Conservation (phyloP, 1,284 basidiomycete genomes). For the Melampsora americana region DNA sequence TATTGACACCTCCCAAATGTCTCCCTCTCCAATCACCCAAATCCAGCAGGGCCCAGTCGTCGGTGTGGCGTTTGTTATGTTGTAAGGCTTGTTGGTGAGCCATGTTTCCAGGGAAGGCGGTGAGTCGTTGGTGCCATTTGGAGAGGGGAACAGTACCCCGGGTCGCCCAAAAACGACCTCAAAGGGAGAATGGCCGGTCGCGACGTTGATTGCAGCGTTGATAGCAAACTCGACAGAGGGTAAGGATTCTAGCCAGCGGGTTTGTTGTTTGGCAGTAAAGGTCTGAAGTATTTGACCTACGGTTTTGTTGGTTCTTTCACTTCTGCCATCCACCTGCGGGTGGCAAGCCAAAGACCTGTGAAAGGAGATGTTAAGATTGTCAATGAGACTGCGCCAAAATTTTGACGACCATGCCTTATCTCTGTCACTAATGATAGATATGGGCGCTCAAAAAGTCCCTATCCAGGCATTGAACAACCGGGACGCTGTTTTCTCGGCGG, state of each 20-base stretch:
- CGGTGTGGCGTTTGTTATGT: too few species aligned
- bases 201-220: neutral
- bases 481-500: neutral
- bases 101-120: too few species aligned
- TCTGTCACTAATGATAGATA: neutral
- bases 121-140: too few species aligned
- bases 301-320: conserved; percentile 50
- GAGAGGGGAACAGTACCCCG: too few species aligned
- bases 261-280: conserved; percentile 49
- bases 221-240: too few species aligned
- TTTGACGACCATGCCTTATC: conserved; percentile 41
- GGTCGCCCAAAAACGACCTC: neutral
- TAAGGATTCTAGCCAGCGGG: conserved; percentile 37
- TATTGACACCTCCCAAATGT: neutral
- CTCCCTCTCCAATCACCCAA: neutral
- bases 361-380: neutral
- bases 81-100: too few species aligned
- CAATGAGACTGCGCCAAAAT: conserved; percentile 50
- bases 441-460: neutral
- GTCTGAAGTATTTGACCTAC: conserved; percentile 49
- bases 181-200: neutral
- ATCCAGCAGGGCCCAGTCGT: neutral
- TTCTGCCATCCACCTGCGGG: conserved; percentile 48
- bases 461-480: conserved; percentile 6
- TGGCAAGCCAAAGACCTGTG: conserved; percentile 45